These are phyloP conservation scores for Tolypocladium amazonense DNA, from an alignment of 2,329 filamentous ascomycete species.

Conservation along the genomic window DNA sequence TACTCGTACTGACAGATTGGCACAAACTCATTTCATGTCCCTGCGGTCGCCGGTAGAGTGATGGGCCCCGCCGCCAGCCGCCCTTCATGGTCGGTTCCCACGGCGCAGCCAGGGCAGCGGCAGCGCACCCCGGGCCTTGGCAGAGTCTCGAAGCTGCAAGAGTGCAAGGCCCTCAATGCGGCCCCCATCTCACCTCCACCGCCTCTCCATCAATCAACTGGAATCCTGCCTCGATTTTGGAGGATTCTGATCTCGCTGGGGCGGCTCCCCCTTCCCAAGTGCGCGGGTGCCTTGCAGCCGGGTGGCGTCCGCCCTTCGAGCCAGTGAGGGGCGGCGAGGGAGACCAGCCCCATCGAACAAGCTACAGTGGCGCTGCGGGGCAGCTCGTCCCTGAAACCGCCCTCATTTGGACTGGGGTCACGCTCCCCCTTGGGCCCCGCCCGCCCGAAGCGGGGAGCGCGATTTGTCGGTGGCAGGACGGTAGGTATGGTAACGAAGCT, in stretches of 20 bases:
- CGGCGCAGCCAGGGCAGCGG: neutral
- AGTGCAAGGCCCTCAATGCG: neutral
- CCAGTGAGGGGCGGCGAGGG: neutral
- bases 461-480: neutral
- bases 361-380: slow-evolving; percentile 2
- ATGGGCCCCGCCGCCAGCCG: neutral
- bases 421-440: neutral
- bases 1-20: too few relatives aligned
- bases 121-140: neutral
- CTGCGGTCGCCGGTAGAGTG: neutral
- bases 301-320: neutral
- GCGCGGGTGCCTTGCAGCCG: neutral
- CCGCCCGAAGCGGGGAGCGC: neutral
- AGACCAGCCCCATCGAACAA: slow-evolving; percentile 1
- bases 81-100: neutral
- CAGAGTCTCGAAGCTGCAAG: neutral
- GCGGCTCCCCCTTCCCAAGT: neutral
- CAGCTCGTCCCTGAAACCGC: slow-evolving; percentile 4
- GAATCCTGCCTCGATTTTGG: neutral
- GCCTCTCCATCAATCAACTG: neutral
- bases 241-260: neutral
- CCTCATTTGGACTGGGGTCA: slow-evolving; percentile 1
- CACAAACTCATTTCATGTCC: neutral
- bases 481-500: neutral
- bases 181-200: neutral